A percentile compares a stretch with the other conserved stretches of the same genome.
These are phyloP conservation scores for Mariannaea sp. DNA, from an alignment of 2,329 filamentous ascomycete species.

Conservation along the genomic window DNA sequence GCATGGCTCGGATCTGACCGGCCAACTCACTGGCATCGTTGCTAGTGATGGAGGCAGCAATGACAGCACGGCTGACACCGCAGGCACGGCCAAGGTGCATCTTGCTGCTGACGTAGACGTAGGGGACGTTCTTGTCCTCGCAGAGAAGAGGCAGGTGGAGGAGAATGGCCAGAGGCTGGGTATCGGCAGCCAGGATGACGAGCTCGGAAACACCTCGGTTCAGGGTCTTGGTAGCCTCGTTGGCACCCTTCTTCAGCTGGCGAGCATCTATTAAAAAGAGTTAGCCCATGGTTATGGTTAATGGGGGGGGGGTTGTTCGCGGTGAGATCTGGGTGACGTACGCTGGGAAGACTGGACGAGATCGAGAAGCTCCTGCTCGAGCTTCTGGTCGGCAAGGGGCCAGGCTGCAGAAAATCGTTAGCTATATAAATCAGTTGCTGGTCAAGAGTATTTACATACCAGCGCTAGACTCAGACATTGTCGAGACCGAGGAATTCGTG, in stretches of 20 bases:
- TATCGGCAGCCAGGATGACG: slow-evolving; percentile 88
- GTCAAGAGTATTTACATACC: slow-evolving; percentile 21
- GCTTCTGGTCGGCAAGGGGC: slow-evolving; percentile 73
- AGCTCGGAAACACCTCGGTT: slow-evolving; percentile 91
- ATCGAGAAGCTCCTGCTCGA: slow-evolving; percentile 83
- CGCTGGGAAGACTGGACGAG: slow-evolving; percentile 72
- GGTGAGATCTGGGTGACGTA: slow-evolving; percentile 40
- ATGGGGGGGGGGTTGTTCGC: not conserved
- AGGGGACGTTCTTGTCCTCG: slow-evolving; percentile 73
- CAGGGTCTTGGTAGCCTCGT: slow-evolving; percentile 73
- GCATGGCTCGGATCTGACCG: slow-evolving; percentile 83
- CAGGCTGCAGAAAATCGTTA: slow-evolving; percentile 57
- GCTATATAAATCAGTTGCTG: not conserved
- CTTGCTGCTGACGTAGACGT: slow-evolving; percentile 77
- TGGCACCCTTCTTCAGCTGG: slow-evolving; percentile 88
- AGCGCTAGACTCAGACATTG: slow-evolving; percentile 38
- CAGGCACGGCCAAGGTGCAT: slow-evolving; percentile 86
- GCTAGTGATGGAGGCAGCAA: slow-evolving; percentile 85
- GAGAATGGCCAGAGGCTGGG: slow-evolving; percentile 82
- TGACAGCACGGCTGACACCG: slow-evolving; percentile 86
- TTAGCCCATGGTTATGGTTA: slow-evolving; percentile 14
- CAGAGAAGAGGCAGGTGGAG: slow-evolving; percentile 87
- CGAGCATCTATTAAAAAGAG: slow-evolving; percentile 54
- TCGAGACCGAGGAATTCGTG: slow-evolving; percentile 24
- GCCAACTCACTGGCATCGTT: slow-evolving; percentile 90